phyloP scores from a whole-genome alignment of 2,329 filamentous ascomycete genomes.

The Monosporascus cannonballus region DNA sequence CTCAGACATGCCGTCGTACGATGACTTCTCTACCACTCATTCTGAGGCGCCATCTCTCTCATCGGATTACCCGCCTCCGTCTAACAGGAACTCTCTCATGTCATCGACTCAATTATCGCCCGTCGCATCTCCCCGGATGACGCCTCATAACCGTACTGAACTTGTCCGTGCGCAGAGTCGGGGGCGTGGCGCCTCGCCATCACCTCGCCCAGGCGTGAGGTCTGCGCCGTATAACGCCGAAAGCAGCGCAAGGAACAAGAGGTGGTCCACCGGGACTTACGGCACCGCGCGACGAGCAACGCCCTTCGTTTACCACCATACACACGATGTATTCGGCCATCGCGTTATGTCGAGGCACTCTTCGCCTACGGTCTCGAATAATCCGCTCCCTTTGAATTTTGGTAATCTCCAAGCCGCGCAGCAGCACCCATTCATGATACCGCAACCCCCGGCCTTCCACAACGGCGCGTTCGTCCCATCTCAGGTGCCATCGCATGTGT shows the following conservation, averaged over 20 bases:
- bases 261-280: conserved; percentile 74
- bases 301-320: conserved; percentile 57
- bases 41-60: conserved; percentile 63
- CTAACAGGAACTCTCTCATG: conserved; percentile 64
- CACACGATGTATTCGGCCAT: conserved; percentile 53
- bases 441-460: conserved; percentile 45
- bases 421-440: conserved; percentile 50
- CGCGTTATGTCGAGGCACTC: conserved; percentile 50
- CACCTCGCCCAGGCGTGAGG: conserved; percentile 61
- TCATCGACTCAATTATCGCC: conserved; percentile 67
- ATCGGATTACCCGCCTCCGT: conserved; percentile 61
- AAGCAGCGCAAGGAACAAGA: conserved; percentile 56
- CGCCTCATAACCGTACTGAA: conserved; percentile 54
- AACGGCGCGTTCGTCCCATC: conserved; percentile 54
- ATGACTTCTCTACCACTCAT: conserved; percentile 61
- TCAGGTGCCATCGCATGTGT: conserved; percentile 45
- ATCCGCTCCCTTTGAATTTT: conserved; percentile 46
- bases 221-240: conserved; percentile 68
- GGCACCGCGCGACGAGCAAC: conserved; percentile 51
- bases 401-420: conserved; percentile 49
- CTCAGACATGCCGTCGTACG: conserved; percentile 64
- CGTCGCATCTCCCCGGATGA: conserved; percentile 63
- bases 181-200: conserved; percentile 61
- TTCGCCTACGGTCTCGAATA: conserved; percentile 40
- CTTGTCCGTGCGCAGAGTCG: conserved; percentile 60